These are phyloP conservation scores for Pichia sp. DNA, from an alignment of 1,139 yeast species.

Conservation along the genomic window DNA sequence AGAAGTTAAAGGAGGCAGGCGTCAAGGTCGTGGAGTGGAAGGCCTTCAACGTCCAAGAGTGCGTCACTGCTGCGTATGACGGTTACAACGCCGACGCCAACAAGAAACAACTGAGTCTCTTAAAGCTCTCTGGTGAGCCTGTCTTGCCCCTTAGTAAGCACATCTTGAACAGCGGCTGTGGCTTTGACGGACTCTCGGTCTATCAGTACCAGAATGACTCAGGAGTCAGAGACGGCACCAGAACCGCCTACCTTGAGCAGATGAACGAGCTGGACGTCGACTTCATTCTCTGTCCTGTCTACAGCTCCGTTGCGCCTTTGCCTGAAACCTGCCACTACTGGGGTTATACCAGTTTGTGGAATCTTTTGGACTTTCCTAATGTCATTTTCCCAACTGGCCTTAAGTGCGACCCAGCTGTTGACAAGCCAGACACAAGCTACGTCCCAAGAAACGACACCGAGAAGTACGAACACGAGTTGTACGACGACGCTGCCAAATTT, in stretches of 20 bases:
- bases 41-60: conserved; percentile 43
- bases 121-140: conserved; percentile 60
- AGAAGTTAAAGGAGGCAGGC: conserved; percentile 48
- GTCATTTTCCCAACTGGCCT: conserved; percentile 46
- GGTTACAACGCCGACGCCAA: conserved; percentile 58
- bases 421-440: conserved; percentile 23
- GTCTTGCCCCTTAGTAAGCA: conserved; percentile 49
- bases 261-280: conserved; percentile 55
- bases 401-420: conserved; percentile 26
- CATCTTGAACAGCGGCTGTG: conserved; percentile 52
- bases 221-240: conserved; percentile 44
- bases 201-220: conserved; percentile 42
- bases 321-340: conserved; percentile 62
- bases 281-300: conserved; percentile 60
- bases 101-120: conserved; percentile 40
- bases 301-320: conserved; percentile 65
- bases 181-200: conserved; percentile 40
- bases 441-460: conserved; percentile 41
- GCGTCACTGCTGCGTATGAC: conserved; percentile 43
- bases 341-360: conserved; percentile 69
- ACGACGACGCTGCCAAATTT: conserved; percentile 36
- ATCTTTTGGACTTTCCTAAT: conserved; percentile 56
- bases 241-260: conserved; percentile 45
- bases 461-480: conserved; percentile 36
- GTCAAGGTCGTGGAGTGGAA: conserved; percentile 58